These are phyloP conservation scores for Pichia kluyveri DNA, from an alignment of 805 yeast species.

Conservation along the genomic window DNA sequence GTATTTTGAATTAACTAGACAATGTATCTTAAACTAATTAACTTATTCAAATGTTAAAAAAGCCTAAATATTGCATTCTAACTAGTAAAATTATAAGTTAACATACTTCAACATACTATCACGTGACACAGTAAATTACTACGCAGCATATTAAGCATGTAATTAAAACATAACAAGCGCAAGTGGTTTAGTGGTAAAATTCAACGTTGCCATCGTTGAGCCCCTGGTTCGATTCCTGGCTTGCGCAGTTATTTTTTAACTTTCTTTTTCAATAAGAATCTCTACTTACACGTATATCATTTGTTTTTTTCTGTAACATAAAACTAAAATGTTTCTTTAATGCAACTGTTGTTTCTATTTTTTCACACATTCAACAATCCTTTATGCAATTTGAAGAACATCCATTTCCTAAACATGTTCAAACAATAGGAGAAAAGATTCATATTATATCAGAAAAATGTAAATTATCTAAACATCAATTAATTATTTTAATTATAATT, in stretches of 20 bases:
- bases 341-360: no score
- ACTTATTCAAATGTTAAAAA: no score
- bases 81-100: no score
- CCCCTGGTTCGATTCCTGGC: constrained; percentile 24
- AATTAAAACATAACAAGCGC: constrained; percentile 7
- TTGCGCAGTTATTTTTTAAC: constrained; percentile 12
- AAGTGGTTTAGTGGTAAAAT: constrained; percentile 22
- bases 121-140: no score
- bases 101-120: no score
- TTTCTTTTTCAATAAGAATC: background rate
- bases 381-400: background rate
- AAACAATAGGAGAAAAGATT: background rate
- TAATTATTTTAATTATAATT: constrained; percentile 12
- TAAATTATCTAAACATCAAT: constrained; percentile 1
- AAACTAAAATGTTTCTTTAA: no score
- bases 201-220: constrained; percentile 22
- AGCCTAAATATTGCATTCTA: no score
- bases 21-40: no score
- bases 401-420: background rate
- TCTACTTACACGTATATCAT: background rate
- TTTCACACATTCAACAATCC: no score
- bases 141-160: no score
- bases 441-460: background rate
- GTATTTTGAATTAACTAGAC: no score
- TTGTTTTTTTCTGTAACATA: background rate